These are phyloP conservation scores for Saccharomyces kudriavzevii DNA, from an alignment of 805 yeast species.

Conservation along the genomic window DNA sequence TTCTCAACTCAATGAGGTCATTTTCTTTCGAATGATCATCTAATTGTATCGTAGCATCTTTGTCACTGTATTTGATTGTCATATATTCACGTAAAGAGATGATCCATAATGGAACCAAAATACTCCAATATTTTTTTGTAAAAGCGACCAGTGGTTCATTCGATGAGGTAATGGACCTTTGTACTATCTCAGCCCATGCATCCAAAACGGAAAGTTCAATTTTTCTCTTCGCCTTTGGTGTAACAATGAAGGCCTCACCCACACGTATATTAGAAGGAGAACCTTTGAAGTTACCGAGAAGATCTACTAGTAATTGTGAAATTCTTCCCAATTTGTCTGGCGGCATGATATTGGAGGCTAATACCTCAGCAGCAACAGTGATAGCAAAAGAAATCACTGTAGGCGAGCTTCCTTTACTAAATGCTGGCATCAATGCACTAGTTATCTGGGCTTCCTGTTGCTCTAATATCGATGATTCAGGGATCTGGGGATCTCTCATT, in stretches of 20 bases:
- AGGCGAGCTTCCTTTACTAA: slow-evolving; percentile 63
- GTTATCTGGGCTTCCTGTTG: slow-evolving; percentile 94
- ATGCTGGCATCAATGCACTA: slow-evolving; percentile 83
- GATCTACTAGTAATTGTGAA: slow-evolving; percentile 52
- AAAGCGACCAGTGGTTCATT: slow-evolving; percentile 40
- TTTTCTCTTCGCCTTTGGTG: slow-evolving; percentile 40
- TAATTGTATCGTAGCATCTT: slow-evolving; percentile 24
- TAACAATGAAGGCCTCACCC: slow-evolving; percentile 46
- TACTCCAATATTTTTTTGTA: slow-evolving; percentile 46
- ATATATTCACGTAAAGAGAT: slow-evolving; percentile 68
- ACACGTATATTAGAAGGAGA: slow-evolving; percentile 35
- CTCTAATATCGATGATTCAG: slow-evolving; percentile 63
- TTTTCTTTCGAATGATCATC: slow-evolving; percentile 15
- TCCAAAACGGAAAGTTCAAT: slow-evolving; percentile 55
- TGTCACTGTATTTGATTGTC: slow-evolving; percentile 46
- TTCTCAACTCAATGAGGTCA: slow-evolving; percentile 10
- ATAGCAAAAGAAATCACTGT: slow-evolving; percentile 70
- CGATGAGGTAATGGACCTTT: slow-evolving; percentile 19
- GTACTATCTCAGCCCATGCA: slow-evolving; percentile 63
- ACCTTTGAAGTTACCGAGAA: slow-evolving; percentile 48
- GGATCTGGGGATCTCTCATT: slow-evolving; percentile 62
- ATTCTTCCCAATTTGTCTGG: slow-evolving; percentile 46
- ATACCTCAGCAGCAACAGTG: slow-evolving; percentile 65
- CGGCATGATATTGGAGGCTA: slow-evolving; percentile 51
- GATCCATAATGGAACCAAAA: slow-evolving; percentile 74